Percentiles rank a stretch among this genome's conserved stretches.
These are phyloP conservation scores for Incumbomyces delicatus DNA, from an alignment of 2,329 filamentous ascomycete species.

Conservation along the genomic window DNA sequence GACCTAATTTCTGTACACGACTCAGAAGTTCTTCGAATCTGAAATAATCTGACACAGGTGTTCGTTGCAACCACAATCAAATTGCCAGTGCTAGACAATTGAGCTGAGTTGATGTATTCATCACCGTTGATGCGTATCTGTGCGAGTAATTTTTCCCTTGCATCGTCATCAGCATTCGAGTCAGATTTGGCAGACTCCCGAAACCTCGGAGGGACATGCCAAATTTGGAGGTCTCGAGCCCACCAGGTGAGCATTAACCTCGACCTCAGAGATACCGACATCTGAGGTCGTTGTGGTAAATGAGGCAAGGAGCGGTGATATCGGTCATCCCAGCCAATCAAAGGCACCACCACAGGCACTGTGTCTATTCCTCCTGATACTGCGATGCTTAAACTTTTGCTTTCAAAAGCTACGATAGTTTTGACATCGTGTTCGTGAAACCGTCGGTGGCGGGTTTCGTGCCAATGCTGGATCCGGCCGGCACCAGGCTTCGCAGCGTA, in stretches of 20 bases:
- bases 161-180: not conserved
- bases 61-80: slow-evolving; percentile 68
- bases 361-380: slow-evolving; percentile 90
- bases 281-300: slow-evolving; percentile 66
- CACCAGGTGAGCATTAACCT: slow-evolving; percentile 84
- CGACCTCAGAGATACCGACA: slow-evolving; percentile 62
- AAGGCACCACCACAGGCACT: slow-evolving; percentile 68
- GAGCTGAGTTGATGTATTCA: slow-evolving; percentile 68
- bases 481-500: slow-evolving; percentile 45
- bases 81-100: slow-evolving; percentile 61
- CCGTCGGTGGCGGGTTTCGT: slow-evolving; percentile 71
- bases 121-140: slow-evolving; percentile 46
- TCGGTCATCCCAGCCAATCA: slow-evolving; percentile 58
- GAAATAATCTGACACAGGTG: slow-evolving; percentile 67
- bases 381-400: slow-evolving; percentile 69
- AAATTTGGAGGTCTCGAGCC: slow-evolving; percentile 78
- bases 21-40: slow-evolving; percentile 33
- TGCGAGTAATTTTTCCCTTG: slow-evolving; percentile 16
- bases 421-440: slow-evolving; percentile 95
- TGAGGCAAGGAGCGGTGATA: slow-evolving; percentile 73
- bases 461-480: slow-evolving; percentile 58
- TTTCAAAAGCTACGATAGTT: slow-evolving; percentile 82
- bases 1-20: slow-evolving; percentile 35
- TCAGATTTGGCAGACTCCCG: slow-evolving; percentile 1
- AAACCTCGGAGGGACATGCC: slow-evolving; percentile 38